Evolutionary conservation across 2,329 filamentous ascomycete species (phyloP).

Genomic region (Fusarium secorum): DNA sequence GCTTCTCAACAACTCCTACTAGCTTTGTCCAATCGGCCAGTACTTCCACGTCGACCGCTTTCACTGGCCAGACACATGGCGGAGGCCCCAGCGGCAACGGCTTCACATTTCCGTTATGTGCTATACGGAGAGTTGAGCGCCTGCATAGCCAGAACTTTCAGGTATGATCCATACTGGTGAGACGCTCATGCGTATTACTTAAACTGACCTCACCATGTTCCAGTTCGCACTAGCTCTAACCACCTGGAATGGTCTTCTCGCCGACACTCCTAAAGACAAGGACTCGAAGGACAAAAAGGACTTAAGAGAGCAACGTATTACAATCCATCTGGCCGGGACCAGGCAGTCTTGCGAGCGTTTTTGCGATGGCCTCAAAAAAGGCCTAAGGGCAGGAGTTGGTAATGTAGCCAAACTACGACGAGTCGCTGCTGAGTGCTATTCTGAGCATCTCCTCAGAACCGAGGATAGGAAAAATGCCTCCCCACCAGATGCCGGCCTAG

Average conservation of each 20-base stretch:
- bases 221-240: constrained; percentile 92
- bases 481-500: constrained; percentile 87
- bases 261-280: constrained; percentile 63
- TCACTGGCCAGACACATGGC: constrained; percentile 92
- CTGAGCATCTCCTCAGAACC: constrained; percentile 77
- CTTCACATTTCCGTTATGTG: constrained; percentile 91
- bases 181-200: neutral
- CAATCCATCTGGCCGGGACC: constrained; percentile 88
- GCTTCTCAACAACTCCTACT: constrained; percentile 92
- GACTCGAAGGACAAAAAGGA: constrained; percentile 55
- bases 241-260: constrained; percentile 83
- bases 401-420: constrained; percentile 85
- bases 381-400: constrained; percentile 84
- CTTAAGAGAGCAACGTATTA: constrained; percentile 79
- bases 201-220: constrained; percentile 3
- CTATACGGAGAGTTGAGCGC: constrained; percentile 89
- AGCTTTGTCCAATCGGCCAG: constrained; percentile 86
- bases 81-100: constrained; percentile 93
- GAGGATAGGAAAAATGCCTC: constrained; percentile 66
- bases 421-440: constrained; percentile 87
- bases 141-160: constrained; percentile 90
- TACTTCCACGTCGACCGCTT: constrained; percentile 79
- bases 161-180: constrained; percentile 47
- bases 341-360: constrained; percentile 92
- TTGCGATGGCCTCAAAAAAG: constrained; percentile 93